phyloP scores from a whole-genome alignment of 345 rosid species.

The Eucalyptus polybractea region DNA sequence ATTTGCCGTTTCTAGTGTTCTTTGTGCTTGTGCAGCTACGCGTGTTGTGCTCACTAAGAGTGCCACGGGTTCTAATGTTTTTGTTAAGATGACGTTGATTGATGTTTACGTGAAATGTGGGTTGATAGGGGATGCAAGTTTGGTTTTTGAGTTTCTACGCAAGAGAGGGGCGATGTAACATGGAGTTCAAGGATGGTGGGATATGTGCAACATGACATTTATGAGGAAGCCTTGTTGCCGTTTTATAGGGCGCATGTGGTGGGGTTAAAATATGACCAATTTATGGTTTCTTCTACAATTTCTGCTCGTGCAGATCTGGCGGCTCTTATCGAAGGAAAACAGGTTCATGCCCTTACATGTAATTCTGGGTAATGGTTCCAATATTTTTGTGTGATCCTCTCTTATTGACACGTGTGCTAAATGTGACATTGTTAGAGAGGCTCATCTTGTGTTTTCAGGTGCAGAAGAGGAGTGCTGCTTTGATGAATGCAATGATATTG shows the following conservation, averaged over 20 bases:
- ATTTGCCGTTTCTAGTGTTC: too few relatives aligned
- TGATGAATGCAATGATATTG: conserved; percentile 52
- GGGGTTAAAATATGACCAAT: conserved; percentile 37
- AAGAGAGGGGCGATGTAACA: background rate
- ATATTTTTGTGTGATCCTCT: conserved; percentile 47
- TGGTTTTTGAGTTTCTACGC: too few relatives aligned
- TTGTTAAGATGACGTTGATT: too few relatives aligned
- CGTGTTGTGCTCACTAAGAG: too few relatives aligned
- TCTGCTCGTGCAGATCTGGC: conserved; percentile 61
- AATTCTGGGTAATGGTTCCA: conserved; percentile 47
- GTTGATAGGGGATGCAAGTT: too few relatives aligned
- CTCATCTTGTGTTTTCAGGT: conserved; percentile 31
- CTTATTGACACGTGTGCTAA: conserved; percentile 75
- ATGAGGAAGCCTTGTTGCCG: conserved; percentile 52
- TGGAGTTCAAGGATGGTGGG: conserved; percentile 87
- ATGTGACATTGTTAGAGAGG: conserved; percentile 54
- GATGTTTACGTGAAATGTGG: too few relatives aligned
- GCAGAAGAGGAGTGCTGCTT: conserved; percentile 30
- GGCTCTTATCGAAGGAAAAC: conserved; percentile 56
- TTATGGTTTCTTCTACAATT: conserved; percentile 47
- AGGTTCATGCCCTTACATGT: conserved; percentile 38
- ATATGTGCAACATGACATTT: conserved; percentile 51
- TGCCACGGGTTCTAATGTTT: too few relatives aligned
- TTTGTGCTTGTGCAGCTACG: too few relatives aligned
- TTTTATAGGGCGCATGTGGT: conserved; percentile 19